Evolutionary conservation across 75 land plant genomes (phyloP), one percentile per base, ranked within the genome.

Genomic region (Cunninghamia lanceolata): DNA sequence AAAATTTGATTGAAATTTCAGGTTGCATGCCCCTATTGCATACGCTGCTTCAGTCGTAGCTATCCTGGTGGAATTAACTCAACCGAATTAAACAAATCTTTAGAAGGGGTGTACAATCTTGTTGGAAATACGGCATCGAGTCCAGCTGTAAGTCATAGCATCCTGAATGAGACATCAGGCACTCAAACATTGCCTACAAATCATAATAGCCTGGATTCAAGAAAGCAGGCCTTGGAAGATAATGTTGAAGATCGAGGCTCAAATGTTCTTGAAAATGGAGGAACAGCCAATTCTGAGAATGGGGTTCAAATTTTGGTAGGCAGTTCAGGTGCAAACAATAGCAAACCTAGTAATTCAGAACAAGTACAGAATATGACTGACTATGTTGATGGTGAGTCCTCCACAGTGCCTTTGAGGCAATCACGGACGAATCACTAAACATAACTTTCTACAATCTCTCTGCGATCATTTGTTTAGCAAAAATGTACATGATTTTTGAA

Each of bases 21-120:
- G 99, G 94, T 98, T 39, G 99, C 92, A 45, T 95, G 91, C 83
- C 99, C 99, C 38, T 95, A 93, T 79, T 97, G 97, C 88, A 90
- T 94, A 9, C 87, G 92, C 34, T 96, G 99, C 87, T 98, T 96
- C 88, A 93, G 95, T 39, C 93, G 96, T 32, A 95, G 97, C 84
- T 98, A 94, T 89, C 92, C 95, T 35, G 94, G 91, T 56, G 95
- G 92, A 39, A 85, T 91, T 77, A 53, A 6, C 66, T 35, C 54
- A 83, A 54, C 21, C 14, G 84, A 83, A 83, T 32, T 83, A 36
- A 83, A 53, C 38, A 83, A 83, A 52, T 52, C 84, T 16, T 16
- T 53, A 17, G 84, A 53, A 34, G 63, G 36, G 40, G 84, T 83
- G 15, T 83, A n/a, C 50, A 83, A 35, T 83, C 84, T 83, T 36